Evolutionary conservation across 2,329 filamentous ascomycete genomes (phyloP), one percentile per base, ranked within the genome.

Genomic region (Achaetomium macrosporum): DNA sequence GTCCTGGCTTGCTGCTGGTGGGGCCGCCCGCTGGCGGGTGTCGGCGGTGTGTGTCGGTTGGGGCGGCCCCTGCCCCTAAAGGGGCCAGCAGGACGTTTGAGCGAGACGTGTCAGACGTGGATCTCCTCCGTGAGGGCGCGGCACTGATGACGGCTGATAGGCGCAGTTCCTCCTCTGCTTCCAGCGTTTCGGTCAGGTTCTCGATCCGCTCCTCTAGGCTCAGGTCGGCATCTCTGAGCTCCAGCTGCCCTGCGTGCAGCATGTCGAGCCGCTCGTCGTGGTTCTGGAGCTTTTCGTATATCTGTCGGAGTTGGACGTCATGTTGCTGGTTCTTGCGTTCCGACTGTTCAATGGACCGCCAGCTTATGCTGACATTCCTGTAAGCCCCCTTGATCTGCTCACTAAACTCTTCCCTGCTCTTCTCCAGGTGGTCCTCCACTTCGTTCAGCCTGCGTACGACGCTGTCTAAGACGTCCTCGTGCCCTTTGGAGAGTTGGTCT

Each of bases 361-460:
- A 83, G 31, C 77, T 73, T 15, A 76, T 73, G 55, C 72, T 73
- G 30, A 82, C 73, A 54, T 80, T 79, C 11, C 73, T 72, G 61
- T 81, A 82, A 15, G 76, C 72, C n/a, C 69, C 72, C 57, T 77
- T 79, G 54, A 81, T 71, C 48, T 82, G 77, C 39, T 74, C 69
- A 33, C 71, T 67, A n/a, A 72, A 68, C 25, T 83, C 79, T 20
- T 74, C 73, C 54, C 69, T 74, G 61, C 70, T 76, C 59, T 68
- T 76, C 55, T 83, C 79, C 8, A 81, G 68, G 1, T 75, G 68
- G 40, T 81, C 80, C 60, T 83, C 80, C 19, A 80, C 64, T 36
- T 74, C 66, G 63, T 73, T 72, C 51, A 81, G 63, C n/a, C 76
- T 72, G 41, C 67, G 63, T 43, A 77, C 62, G 16, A 76, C 61